These are phyloP conservation scores for Candida insectalens DNA, from an alignment of 805 yeast genomes.

Conservation along the genomic window DNA sequence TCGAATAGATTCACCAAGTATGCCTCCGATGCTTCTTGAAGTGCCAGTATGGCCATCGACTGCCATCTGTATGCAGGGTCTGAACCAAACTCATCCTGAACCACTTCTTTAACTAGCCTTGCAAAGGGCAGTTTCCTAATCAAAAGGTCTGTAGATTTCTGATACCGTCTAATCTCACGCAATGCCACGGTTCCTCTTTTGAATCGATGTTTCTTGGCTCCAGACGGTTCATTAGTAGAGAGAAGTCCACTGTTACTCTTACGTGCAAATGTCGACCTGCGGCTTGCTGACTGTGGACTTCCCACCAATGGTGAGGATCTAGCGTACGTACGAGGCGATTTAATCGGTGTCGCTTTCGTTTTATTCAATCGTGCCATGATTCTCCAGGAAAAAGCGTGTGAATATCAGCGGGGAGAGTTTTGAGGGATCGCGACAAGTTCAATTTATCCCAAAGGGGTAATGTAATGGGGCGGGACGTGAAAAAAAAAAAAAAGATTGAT, in stretches of 20 bases:
- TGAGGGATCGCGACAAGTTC: too few species aligned
- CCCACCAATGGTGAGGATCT: too few species aligned
- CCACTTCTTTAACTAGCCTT: constrained; percentile 63
- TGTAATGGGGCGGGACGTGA: too few species aligned
- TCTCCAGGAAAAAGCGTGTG: too few species aligned
- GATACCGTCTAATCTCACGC: constrained; percentile 59
- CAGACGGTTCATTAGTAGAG: too few species aligned
- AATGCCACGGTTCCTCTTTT: constrained; percentile 61
- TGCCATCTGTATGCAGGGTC: constrained; percentile 68
- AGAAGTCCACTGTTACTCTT: constrained; percentile 33
- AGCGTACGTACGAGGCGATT: too few species aligned
- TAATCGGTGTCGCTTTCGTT: constrained; percentile 9
- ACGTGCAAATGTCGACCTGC: too few species aligned
- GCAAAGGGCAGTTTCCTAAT: constrained; percentile 72
- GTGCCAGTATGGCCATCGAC: constrained; percentile 62
- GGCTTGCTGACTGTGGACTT: too few species aligned
- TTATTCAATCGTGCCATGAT: constrained; percentile 19
- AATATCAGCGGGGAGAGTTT: too few species aligned
- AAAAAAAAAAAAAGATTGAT: too few species aligned
- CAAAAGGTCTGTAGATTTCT: constrained; percentile 56
- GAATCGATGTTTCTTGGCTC: too few species aligned
- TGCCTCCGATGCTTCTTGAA: constrained; percentile 79
- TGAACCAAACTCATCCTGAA: constrained; percentile 44
- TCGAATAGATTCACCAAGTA: constrained; percentile 63
- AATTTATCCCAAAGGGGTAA: too few species aligned